Evolutionary conservation across 2,329 filamentous ascomycete genomes (phyloP), one percentile per base, ranked within the genome.

Genomic region (Fusarium coffeatum): DNA sequence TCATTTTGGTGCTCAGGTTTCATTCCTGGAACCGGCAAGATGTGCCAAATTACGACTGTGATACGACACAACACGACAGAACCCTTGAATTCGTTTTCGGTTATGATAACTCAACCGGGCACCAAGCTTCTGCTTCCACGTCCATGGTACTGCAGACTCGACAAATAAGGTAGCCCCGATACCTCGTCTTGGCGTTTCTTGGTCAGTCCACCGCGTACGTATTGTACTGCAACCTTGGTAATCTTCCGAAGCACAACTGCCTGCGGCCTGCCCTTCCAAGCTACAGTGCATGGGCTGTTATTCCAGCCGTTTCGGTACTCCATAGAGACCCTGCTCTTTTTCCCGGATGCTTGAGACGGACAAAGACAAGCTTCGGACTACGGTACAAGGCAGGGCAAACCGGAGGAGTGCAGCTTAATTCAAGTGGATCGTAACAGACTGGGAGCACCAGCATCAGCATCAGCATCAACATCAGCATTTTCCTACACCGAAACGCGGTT

Each of bases 201-300:
- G 60, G 30, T 48, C 66, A 63, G 60, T 64, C 66, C 68, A 74
- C 63, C 63, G 54, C 68, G 64, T 73, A 73, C 13, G 25, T 47
- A 28, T 27, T 28, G 41, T 28, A 28, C 23, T 16, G n/a, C 25
- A 37, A 18, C 34, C 34, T 71, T 74, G 47, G 69, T 71, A 74
- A 74, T 74, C 43, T 71, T 72, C 72, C 69, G 64, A 74, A 64
- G 68, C 59, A 61, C 40, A 63, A 72, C 59, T 72, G 67, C 72
- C 48, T 66, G 37, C 56, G 71, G 67, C 69, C 48, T 68, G 45
- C 30, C 43, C 59, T 64, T 37, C 63, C 56, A 68, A 72, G 66
- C 48, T 30, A 51, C 42, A 41, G 43, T 32, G 30, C 41, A 63
- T 55, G 60, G 57, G 25, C 27, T 48, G 18, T 49, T 50, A 50